phyloP scores from a whole-genome alignment of 345 rosid genomes.

The Hirschfeldia incana region DNA sequence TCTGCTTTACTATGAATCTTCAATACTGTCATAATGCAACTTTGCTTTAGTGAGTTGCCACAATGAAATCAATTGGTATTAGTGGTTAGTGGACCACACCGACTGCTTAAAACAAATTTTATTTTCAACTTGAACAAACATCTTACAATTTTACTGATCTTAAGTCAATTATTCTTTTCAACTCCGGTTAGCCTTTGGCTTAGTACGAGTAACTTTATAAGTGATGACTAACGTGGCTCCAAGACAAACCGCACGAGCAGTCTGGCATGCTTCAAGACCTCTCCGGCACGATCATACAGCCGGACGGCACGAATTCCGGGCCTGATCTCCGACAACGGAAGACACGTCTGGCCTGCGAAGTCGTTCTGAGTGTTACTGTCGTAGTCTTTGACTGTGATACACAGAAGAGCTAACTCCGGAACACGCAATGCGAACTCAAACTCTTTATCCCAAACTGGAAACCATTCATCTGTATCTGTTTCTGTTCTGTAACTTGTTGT shows the following conservation, averaged over 20 bases:
- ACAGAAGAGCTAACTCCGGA: constrained; percentile 75
- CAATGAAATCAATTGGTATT: not conserved
- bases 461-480: constrained; percentile 65
- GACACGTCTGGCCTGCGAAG: constrained; percentile 81
- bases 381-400: constrained; percentile 67
- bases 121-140: not conserved
- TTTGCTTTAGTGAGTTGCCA: constrained; percentile 3
- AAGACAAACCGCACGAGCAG: constrained; percentile 44
- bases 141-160: not conserved
- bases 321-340: constrained; percentile 67
- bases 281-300: constrained; percentile 56
- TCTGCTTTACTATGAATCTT: constrained; percentile 4
- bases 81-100: constrained; percentile 20
- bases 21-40: not conserved
- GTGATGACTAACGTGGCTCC: not conserved
- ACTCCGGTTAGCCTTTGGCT: not conserved
- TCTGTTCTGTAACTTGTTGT: constrained; percentile 64
- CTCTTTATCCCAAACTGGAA: constrained; percentile 80
- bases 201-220: not conserved
- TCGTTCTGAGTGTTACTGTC: constrained; percentile 74
- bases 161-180: not conserved
- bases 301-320: constrained; percentile 70
- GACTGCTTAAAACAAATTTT: not conserved
- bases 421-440: constrained; percentile 68
- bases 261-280: constrained; percentile 54